A percentile compares a stretch with the other conserved stretches of the same genome.
Evolutionary conservation across 768 basidiomycete genomes (phyloP).

Genomic region (Boletus vinaceobasis): DNA sequence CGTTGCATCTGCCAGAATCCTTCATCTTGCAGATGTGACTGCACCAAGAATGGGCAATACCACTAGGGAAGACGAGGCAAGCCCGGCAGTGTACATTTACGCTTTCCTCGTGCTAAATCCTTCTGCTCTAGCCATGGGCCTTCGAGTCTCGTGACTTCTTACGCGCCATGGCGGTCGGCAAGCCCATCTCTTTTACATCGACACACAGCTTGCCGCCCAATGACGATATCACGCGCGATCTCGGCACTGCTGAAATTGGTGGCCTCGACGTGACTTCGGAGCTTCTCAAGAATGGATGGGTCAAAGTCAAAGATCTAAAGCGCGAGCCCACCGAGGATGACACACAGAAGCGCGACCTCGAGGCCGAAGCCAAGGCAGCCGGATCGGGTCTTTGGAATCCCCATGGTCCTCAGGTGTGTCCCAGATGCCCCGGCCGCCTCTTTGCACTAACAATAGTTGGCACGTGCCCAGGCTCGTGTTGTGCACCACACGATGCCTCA

Average conservation of each 20-base stretch:
- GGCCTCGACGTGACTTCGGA: slow-evolving; percentile 73
- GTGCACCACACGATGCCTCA: slow-evolving; percentile 86
- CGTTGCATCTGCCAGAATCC: slow-evolving; percentile 48
- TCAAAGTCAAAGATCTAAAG: slow-evolving; percentile 83
- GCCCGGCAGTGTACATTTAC: slow-evolving; percentile 2
- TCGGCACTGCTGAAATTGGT: slow-evolving; percentile 71
- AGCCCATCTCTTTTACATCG: slow-evolving; percentile 82
- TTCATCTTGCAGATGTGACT: slow-evolving; percentile 84
- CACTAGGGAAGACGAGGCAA: slow-evolving; percentile 84
- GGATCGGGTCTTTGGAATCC: slow-evolving; percentile 86
- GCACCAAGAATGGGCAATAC: slow-evolving; percentile 84
- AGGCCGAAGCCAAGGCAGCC: slow-evolving; percentile 70
- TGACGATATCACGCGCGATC: slow-evolving; percentile 74
- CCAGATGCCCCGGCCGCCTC: neutral
- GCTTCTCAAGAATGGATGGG: slow-evolving; percentile 89
- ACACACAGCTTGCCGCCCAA: slow-evolving; percentile 75
- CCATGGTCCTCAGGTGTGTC: slow-evolving; percentile 63
- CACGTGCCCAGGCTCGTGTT: slow-evolving; percentile 51
- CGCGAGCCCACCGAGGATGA: slow-evolving; percentile 82
- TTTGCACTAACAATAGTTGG: slow-evolving; percentile 1
- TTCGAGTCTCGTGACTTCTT: slow-evolving; percentile 93
- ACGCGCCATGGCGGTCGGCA: slow-evolving; percentile 81
- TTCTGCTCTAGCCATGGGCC: slow-evolving; percentile 65
- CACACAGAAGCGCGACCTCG: slow-evolving; percentile 63
- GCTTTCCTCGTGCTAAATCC: slow-evolving; percentile 1